Percentiles rank a stretch among this genome's conserved stretches.
These are phyloP conservation scores for Globisporangium irregulare DNA, from an alignment of 352 stramenopile species.

Conservation along the genomic window DNA sequence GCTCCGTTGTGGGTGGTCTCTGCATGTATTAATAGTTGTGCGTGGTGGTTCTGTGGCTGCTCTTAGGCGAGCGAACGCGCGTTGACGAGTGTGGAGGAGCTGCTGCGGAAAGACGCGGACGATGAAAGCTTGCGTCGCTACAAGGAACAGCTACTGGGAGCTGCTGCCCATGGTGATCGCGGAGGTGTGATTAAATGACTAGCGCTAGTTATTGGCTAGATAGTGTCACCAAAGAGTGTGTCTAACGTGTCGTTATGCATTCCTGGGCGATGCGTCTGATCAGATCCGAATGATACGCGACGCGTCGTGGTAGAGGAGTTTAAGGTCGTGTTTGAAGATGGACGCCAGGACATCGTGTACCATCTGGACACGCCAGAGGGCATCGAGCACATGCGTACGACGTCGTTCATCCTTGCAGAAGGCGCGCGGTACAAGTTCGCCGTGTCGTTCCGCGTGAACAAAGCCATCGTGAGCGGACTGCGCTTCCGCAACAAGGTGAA, in stretches of 20 bases:
- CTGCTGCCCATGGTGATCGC: constrained; percentile 72
- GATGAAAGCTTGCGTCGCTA: constrained; percentile 84
- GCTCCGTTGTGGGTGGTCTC: no score
- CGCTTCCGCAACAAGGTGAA: constrained; percentile 87
- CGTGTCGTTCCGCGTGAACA: constrained; percentile 84
- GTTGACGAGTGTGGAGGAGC: constrained; percentile 59
- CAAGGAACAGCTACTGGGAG: constrained; percentile 81
- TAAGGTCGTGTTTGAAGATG: constrained; percentile 82
- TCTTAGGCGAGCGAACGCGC: constrained; percentile 62
- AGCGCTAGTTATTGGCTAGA: not conserved
- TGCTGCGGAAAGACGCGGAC: constrained; percentile 74
- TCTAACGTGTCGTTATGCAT: not conserved
- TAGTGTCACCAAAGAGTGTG: not conserved
- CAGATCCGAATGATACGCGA: constrained; percentile 55
- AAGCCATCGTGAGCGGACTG: constrained; percentile 79
- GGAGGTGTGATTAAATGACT: constrained; percentile 39
- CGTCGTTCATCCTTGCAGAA: constrained; percentile 73
- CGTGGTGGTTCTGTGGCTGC: not conserved
- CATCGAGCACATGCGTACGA: constrained; percentile 68
- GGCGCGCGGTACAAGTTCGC: constrained; percentile 80
- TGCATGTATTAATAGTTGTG: not conserved
- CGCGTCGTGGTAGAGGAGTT: constrained; percentile 86
- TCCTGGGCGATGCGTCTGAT: not conserved
- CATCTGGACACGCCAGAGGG: constrained; percentile 63
- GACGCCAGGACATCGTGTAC: constrained; percentile 62